Conservation (phyloP, 306 rosid species). For the Vigna unguiculata region DNA sequence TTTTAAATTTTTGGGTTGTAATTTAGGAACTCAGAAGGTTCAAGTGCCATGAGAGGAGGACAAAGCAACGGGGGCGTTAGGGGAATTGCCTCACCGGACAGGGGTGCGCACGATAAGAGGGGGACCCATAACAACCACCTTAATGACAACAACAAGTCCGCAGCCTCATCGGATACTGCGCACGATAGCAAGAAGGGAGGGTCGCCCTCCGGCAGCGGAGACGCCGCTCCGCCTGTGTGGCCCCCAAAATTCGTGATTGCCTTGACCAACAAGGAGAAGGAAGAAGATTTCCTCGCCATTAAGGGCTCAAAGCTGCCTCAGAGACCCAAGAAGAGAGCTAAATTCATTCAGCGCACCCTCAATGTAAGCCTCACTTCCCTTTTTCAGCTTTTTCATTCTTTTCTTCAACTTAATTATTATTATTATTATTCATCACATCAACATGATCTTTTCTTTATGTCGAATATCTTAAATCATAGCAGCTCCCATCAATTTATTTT, state of each 20-base stretch:
- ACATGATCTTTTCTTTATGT: constrained; percentile 6
- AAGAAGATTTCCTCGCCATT: constrained; percentile 91
- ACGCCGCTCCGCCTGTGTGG: constrained; percentile 73
- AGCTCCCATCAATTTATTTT: constrained; percentile 4
- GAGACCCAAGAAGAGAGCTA: constrained; percentile 93
- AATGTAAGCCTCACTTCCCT: constrained; percentile 68
- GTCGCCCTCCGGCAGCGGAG: constrained; percentile 91
- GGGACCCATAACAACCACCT: constrained; percentile 52
- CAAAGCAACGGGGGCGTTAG: constrained; percentile 80
- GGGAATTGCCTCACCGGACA: constrained; percentile 84
- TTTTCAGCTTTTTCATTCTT: not conserved
- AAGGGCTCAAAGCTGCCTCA: constrained; percentile 93
- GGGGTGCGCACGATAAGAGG: constrained; percentile 92
- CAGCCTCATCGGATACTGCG: constrained; percentile 87
- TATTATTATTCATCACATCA: not conserved
- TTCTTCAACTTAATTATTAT: no score
- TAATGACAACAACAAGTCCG: constrained; percentile 64
- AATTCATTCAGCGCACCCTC: constrained; percentile 89
- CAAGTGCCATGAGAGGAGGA: constrained; percentile 88
- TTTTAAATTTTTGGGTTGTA: constrained; percentile 13
- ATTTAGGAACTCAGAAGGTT: constrained; percentile 79
- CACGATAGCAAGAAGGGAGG: constrained; percentile 94
- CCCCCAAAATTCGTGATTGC: constrained; percentile 95
- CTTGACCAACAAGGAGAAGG: constrained; percentile 93
- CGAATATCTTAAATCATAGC: not conserved